Evolutionary conservation across 2,329 filamentous ascomycete species (phyloP).

Genomic region (Stagonosporopsis cucurbitacearum): DNA sequence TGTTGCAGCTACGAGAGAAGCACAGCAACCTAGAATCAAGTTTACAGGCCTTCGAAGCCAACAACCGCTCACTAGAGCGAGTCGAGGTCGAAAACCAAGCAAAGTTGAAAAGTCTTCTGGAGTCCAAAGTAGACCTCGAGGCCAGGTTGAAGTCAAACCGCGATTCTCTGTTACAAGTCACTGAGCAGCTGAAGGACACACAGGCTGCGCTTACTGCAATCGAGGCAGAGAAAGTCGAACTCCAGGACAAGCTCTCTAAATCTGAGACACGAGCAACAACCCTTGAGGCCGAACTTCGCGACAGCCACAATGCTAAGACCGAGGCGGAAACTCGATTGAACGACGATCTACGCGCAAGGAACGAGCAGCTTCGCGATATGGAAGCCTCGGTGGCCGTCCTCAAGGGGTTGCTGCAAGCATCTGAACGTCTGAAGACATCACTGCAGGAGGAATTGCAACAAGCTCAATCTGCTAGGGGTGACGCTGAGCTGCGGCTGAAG

Average conservation of each 20-base stretch:
- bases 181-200: slow-evolving; percentile 28
- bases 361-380: slow-evolving; percentile 32
- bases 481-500: slow-evolving; percentile 19
- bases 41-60: slow-evolving; percentile 19
- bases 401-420: slow-evolving; percentile 21
- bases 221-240: slow-evolving; percentile 26
- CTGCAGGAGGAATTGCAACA: slow-evolving; percentile 25
- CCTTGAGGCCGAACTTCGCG: slow-evolving; percentile 29
- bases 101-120: slow-evolving; percentile 28
- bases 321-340: slow-evolving; percentile 22
- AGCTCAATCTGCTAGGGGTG: slow-evolving; percentile 19
- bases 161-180: slow-evolving; percentile 27
- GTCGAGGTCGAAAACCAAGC: slow-evolving; percentile 24
- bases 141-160: slow-evolving; percentile 28
- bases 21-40: slow-evolving; percentile 23
- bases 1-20: slow-evolving; percentile 11
- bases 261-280: slow-evolving; percentile 28
- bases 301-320: slow-evolving; percentile 22
- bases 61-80: slow-evolving; percentile 28
- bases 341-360: slow-evolving; percentile 22
- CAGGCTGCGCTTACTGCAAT: slow-evolving; percentile 33
- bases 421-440: slow-evolving; percentile 23
- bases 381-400: slow-evolving; percentile 29
- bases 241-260: slow-evolving; percentile 28
- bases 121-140: slow-evolving; percentile 30